Conservation (phyloP, 345 rosid genomes). For the Hypericum androsaemum region DNA sequence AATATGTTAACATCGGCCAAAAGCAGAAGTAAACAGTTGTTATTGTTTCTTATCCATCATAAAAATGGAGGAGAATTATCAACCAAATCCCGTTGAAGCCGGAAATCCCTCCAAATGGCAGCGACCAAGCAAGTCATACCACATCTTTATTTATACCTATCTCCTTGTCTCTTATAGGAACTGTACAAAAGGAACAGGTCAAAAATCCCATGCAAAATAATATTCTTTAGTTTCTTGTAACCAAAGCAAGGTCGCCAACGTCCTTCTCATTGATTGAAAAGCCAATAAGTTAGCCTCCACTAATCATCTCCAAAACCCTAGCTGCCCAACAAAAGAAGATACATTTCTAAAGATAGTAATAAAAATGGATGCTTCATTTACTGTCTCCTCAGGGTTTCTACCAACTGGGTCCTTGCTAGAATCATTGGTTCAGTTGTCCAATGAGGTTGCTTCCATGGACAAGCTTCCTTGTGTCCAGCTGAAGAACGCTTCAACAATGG, state of each 20-base stretch:
- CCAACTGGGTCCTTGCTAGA: conserved; percentile 38
- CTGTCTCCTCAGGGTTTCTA: conserved; percentile 33
- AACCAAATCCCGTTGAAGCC: conserved; percentile 16
- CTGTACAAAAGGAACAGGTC: conserved; percentile 32
- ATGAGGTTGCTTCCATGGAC: conserved; percentile 40
- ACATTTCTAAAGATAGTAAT: conserved; percentile 6
- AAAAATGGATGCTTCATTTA: conserved; percentile 12
- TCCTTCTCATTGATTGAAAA: background rate
- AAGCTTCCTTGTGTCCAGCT: conserved; percentile 37
- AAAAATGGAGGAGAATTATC: conserved; percentile 3
- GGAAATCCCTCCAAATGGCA: conserved; percentile 52
- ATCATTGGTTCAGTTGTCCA: conserved; percentile 36
- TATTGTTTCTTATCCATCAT: background rate
- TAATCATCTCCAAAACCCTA: background rate
- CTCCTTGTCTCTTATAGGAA: conserved; percentile 14
- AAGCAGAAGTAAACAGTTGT: background rate
- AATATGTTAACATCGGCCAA: too few species aligned
- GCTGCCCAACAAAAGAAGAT: conserved; percentile 14
- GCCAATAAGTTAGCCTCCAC: conserved; percentile 5
- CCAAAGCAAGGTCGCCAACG: background rate
- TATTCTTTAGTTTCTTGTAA: conserved; percentile 9
- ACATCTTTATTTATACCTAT: conserved; percentile 8
- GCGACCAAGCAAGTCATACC: conserved; percentile 21
- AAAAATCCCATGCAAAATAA: conserved; percentile 22
- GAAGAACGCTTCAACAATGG: conserved; percentile 37